phyloP scores from a whole-genome alignment of 768 basidiomycete species.

The Tylopilus sp. region DNA sequence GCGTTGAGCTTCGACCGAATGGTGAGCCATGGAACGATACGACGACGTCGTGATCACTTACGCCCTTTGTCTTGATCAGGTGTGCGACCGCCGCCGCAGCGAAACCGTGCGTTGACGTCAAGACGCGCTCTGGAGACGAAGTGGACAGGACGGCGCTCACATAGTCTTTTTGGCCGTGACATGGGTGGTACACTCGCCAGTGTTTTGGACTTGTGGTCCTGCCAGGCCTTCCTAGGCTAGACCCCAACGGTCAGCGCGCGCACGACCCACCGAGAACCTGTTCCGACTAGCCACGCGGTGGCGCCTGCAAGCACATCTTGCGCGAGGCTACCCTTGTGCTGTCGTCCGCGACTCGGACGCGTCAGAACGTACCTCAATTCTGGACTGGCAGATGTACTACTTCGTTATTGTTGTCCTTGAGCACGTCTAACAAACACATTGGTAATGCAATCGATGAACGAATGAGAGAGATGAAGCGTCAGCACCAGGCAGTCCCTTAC shows the following conservation, averaged over 20 bases:
- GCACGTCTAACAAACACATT: slow-evolving; percentile 10
- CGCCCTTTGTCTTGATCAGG: neutral
- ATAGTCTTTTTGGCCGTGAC: slow-evolving; percentile 19
- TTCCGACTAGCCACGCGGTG: slow-evolving; percentile 16
- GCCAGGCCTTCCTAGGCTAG: slow-evolving; percentile 18
- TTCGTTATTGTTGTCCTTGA: neutral
- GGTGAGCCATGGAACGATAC: neutral
- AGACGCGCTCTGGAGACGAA: neutral
- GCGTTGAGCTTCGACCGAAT: neutral
- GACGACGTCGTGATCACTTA: neutral
- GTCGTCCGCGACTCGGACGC: neutral
- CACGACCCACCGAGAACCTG: neutral
- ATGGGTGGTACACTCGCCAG: slow-evolving; percentile 18
- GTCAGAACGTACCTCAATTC: neutral
- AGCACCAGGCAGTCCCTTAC: no score
- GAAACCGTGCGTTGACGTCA: neutral
- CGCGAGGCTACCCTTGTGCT: slow-evolving; percentile 12
- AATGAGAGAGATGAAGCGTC: neutral
- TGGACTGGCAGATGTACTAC: slow-evolving; percentile 4
- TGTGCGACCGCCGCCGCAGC: neutral
- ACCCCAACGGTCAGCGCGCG: neutral
- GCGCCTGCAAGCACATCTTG: slow-evolving; percentile 22
- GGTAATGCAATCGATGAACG: neutral
- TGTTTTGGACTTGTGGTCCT: slow-evolving; percentile 6
- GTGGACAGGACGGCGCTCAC: neutral